These are phyloP conservation scores for Fragaria vesca DNA, from an alignment of 306 rosid genomes.

Conservation along the genomic window DNA sequence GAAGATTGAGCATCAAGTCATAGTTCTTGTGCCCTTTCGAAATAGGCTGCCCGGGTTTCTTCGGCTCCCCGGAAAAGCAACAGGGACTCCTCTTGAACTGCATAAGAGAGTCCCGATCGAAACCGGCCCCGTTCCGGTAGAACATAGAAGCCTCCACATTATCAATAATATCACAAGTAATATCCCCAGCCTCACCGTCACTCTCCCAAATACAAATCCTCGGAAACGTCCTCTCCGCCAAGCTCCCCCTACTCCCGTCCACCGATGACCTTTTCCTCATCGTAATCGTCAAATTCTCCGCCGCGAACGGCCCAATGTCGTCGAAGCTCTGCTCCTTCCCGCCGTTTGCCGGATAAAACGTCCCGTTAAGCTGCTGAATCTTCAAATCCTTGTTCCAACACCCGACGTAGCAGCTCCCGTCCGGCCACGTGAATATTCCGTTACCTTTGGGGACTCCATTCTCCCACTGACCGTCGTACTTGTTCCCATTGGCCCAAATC, in stretches of 20 bases:
- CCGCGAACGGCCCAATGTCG: conserved; percentile 34
- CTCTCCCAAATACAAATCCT: conserved; percentile 96
- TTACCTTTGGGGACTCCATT: conserved; percentile 76
- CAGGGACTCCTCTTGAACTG: conserved; percentile 54
- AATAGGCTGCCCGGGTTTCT: conserved; percentile 77
- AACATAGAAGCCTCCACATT: conserved; percentile 88
- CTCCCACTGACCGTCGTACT: conserved; percentile 89
- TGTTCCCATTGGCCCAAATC: conserved; percentile 80
- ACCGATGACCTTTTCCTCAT: conserved; percentile 68
- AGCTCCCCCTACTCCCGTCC: conserved; percentile 54
- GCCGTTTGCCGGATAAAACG: conserved; percentile 53
- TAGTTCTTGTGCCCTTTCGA: conserved; percentile 90
- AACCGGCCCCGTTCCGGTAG: conserved; percentile 34
- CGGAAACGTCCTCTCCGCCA: conserved; percentile 60
- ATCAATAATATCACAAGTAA: conserved; percentile 87
- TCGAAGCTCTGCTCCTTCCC: conserved; percentile 34
- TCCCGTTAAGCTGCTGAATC: conserved; percentile 57
- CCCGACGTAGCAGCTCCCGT: conserved; percentile 75
- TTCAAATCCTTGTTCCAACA: conserved; percentile 67
- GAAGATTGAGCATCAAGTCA: conserved; percentile 92
- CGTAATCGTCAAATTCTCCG: conserved; percentile 45
- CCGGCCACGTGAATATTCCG: conserved; percentile 79
- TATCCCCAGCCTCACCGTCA: conserved; percentile 94
- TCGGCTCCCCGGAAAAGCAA: conserved; percentile 54
- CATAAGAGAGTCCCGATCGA: conserved; percentile 38